Evolutionary conservation across 1,284 basidiomycete genomes (phyloP), one percentile per base, ranked within the genome.

Genomic region (Laetiporus sulphureus): DNA sequence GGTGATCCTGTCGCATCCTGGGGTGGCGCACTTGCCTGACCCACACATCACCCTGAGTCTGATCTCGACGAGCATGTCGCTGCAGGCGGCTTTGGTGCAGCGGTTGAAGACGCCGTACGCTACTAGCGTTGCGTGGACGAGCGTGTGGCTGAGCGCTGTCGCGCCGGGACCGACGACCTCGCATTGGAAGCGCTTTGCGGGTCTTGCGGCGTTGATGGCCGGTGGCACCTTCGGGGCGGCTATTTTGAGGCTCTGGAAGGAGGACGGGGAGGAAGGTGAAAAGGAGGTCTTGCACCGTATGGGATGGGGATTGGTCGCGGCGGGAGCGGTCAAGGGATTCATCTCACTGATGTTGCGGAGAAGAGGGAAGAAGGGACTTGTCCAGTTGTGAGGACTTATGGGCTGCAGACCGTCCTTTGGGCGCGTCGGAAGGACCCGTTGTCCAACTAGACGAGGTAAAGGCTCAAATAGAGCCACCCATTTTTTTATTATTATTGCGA

Each of bases 81-180:
- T 42, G 32, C 41, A 42, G 36, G 41, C 41, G 5, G 41, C 38
- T n/a, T 36, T 42, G n/a, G 41, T 42, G 36, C 41, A 42, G 31
- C 36, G 41, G 31, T 24, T 42, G 11, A 31, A 27, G 32, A 42
- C 41, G 15, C 41, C 41, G 23, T 42, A 32, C 36, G 41, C 41
- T 11, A 42, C 41, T 21, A 38, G 36, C 36, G 41, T 42, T 32
- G 41, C 41, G 36, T 42, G 41, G 41, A 42, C 41, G 27, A 42
- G 41, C 31, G 41, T 42, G 20, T 42, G 41, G 41, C 41, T 42
- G 21, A 35, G 36, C 36, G 41, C 41, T 2, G 41, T 42, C 41
- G 25, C 41, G n/a, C 25, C 35, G 15, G 35, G 41, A 6, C 22
- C 34, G 18, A 13, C 25, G 19, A 38, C 25, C 11, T 3, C 21